phyloP scores from a whole-genome alignment of 2,329 filamentous ascomycete genomes.

The Aspergillus vadensis region DNA sequence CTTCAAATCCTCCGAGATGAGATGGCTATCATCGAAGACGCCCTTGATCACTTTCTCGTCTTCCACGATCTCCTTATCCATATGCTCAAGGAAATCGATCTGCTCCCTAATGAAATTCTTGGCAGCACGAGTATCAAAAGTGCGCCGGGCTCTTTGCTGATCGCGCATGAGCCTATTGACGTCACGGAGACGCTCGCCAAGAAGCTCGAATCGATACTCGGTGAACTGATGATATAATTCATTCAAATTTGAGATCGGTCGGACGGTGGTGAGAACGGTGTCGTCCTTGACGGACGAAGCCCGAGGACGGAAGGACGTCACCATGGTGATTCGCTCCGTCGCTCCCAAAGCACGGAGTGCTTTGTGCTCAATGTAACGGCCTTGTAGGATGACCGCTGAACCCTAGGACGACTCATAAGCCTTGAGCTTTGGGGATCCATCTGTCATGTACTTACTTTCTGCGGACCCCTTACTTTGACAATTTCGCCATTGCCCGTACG shows the following conservation, averaged over 20 bases:
- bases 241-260: conserved; percentile 58
- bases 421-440: neutral
- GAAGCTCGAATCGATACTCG: conserved; percentile 64
- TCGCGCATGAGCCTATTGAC: conserved; percentile 31
- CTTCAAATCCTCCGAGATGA: conserved; percentile 41
- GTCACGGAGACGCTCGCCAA: conserved; percentile 57
- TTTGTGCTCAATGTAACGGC: conserved; percentile 67
- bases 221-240: conserved; percentile 64
- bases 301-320: conserved; percentile 66
- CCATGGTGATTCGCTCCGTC: conserved; percentile 65
- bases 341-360: conserved; percentile 61
- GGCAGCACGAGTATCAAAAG: conserved; percentile 25
- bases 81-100: conserved; percentile 31
- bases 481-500: conserved; percentile 56
- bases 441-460: conserved; percentile 51
- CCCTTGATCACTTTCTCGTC: conserved; percentile 43
- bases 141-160: conserved; percentile 33
- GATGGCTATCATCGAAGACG: conserved; percentile 37
- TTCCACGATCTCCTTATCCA: conserved; percentile 45
- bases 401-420: conserved; percentile 47
- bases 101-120: conserved; percentile 16
- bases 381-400: conserved; percentile 66
- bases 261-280: conserved; percentile 61
- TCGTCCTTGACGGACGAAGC: conserved; percentile 59
- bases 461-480: conserved; percentile 61